Base-by-base conservation (phyloP, 164 flowering plant genomes). In the Piper longum region DNA sequence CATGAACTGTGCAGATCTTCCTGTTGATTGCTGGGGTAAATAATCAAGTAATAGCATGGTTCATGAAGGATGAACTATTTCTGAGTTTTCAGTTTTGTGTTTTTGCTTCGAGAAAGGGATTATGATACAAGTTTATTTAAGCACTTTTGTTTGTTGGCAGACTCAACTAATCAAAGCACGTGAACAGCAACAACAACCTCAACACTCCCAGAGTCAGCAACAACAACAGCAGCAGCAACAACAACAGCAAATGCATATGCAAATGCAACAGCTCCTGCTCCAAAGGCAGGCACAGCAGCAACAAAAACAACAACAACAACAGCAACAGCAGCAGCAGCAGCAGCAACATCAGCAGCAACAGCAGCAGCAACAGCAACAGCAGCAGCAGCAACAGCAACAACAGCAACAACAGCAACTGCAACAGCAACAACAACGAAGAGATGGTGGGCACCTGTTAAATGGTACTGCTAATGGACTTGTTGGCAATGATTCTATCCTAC, bases 401-500 rank as follows among this genome's bases (percentile, higher is more conserved):
- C 79, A 77, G 16, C 87, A 78, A 16, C 82, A 76, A 1, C 89
- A 81, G 7, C 92, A 78, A 51, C 93, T 80, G 51, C 95, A 81
- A 18, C 84, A 79, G 17, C 84, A 79, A 16, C 84, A 77, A 13
- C 82, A 74, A 11, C 77, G 82, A 40, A 84, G 96, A 72, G 97
- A 90, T 70, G 87, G 87, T 16, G 59, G 81, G 61, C 97, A 93
- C 73, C 82, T 86, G 64, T 55, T 86, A 19, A 89, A 89, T 74
- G 98, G 97, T 13, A 51, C 78, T 63, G 52, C 90, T 4, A 93
- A 84, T 77, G 96, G 95, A 41, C 82, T 82, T 48, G 84, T 74
- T 26, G 89, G 85, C 60, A 82, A 70, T 72, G 98, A 88, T 19
- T 62, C 95, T 65, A 83, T 83, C 41, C 69, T 84, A 79, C 75